Evolutionary conservation across 176 grass and related monocot genomes (phyloP), one percentile per base, ranked within the genome.

Genomic region (Puccinellia tenuiflora): DNA sequence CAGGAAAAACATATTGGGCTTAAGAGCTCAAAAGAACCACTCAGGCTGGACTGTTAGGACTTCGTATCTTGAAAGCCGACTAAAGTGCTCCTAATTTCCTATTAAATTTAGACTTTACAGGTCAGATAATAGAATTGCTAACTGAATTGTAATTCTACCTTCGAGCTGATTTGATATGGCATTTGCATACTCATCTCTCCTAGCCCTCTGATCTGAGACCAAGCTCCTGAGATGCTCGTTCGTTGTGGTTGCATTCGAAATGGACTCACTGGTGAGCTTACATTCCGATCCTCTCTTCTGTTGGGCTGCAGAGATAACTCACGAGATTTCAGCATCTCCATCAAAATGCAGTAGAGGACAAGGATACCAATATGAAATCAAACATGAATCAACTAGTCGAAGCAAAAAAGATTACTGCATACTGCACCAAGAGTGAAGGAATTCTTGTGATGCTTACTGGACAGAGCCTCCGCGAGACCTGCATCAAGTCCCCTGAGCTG

Each of bases 171-270:
- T 72, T 66, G 92, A 86, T 75, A 95, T 78, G 72, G 64, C 75
- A 37, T 77, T 65, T 15, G 43, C 59, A 86, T 76, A 88, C 54
- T 88, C 85, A 77, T 95, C 89, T 61, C 78, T 90, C 37, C 65
- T 92, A 61, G 62, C 82, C 76, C 77, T 90, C 34, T 81, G 85
- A 47, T 93, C 91, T 59, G 38, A 31, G 77, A 93, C 6, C 53
- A 86, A 82, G 61, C 43, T 71, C 34, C 85, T 92, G 73, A 95
- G 86, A 78, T 93, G 82, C 39, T 98, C 91, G n/a, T 84, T 83
- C 24, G 81, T 91, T 31, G 76, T 59, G 26, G 42, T 73, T 52
- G 88, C 76, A 45, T 75, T 91, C 18, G 54, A 76, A 80, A 95
- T 85, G 1, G 87, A 87, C 31, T 95, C 86, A 56, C 26, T 21